These are phyloP conservation scores for Camelina laxa DNA, from an alignment of 345 rosid genomes.

Conservation along the genomic window DNA sequence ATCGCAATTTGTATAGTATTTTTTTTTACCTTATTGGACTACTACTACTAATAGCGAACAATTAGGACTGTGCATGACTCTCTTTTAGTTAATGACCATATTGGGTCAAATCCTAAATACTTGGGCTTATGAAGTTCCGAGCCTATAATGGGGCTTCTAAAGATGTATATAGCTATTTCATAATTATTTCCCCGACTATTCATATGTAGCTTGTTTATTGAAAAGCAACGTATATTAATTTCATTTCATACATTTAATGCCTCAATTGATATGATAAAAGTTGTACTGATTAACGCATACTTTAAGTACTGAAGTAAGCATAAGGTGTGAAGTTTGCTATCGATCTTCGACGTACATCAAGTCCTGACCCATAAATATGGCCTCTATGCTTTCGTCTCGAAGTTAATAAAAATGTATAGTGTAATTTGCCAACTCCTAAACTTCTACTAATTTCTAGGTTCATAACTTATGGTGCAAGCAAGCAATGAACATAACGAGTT, in stretches of 20 bases:
- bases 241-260: background rate
- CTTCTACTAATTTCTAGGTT: background rate
- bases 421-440: background rate
- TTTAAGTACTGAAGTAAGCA: background rate
- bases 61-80: background rate
- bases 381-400: background rate
- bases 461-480: conserved; percentile 17
- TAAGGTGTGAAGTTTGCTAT: background rate
- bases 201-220: background rate
- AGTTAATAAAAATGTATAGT: background rate
- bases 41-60: too few relatives aligned
- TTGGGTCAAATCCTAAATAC: background rate
- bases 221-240: background rate
- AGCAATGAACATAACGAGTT: background rate
- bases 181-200: background rate
- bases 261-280: background rate
- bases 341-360: background rate
- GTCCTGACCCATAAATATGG: background rate
- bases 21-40: too few relatives aligned
- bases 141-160: conserved; percentile 13
- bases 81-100: background rate
- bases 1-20: too few relatives aligned
- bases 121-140: conserved; percentile 6
- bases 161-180: background rate
- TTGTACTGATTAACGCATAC: background rate